Base-by-base conservation (phyloP, 106 monocot genomes). In the Ottelia alismoides region DNA sequence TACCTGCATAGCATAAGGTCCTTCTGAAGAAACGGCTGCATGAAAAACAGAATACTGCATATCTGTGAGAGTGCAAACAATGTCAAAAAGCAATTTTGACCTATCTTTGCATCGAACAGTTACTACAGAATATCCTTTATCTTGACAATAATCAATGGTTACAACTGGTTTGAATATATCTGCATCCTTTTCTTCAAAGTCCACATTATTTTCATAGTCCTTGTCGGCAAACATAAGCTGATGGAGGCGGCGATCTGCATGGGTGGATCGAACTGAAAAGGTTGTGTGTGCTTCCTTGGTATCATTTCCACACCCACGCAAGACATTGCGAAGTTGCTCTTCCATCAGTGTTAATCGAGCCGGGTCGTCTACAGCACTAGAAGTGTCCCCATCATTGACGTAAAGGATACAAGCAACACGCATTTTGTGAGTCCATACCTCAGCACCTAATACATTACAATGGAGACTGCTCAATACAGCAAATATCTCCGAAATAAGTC, bases 101-200 rank as follows among this genome's bases (percentile, higher is more conserved):
- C 94, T 45, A 31, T 94, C 94, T 64, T 65, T 84, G 78, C 88
- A 88, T 63, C 40, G 59, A 25, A 94, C 55, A 53, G 78, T 94
- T 65, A 94, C 84, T 35, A 94, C 75, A 9, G 88, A 94, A 55
- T 94, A 94, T n/a, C 80, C 75, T 66, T 94, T 94, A 22, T 94
- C 88, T 54, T 74, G 81, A 24, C 88, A 94, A 20, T 56, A 64
- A 30, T 94, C 94, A 53, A 94, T 70, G 10, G 65, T 80, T 6
- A 94, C 72, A 22, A 81, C 26, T n/a, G 94, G 88, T 32, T 66
- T 81, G 14, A 53, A 53, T 26, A 55, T 24, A 2, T 11, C 21
- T 1, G 28, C 47, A 57, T 49, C 64, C 9, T 28, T 53, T 11
- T 60, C 64, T 6, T 3, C 17, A 2, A 40, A 55, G 27, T 47